Evolutionary conservation across 805 yeast species (phyloP).

Genomic region (Saccharomycopsis malanga): DNA sequence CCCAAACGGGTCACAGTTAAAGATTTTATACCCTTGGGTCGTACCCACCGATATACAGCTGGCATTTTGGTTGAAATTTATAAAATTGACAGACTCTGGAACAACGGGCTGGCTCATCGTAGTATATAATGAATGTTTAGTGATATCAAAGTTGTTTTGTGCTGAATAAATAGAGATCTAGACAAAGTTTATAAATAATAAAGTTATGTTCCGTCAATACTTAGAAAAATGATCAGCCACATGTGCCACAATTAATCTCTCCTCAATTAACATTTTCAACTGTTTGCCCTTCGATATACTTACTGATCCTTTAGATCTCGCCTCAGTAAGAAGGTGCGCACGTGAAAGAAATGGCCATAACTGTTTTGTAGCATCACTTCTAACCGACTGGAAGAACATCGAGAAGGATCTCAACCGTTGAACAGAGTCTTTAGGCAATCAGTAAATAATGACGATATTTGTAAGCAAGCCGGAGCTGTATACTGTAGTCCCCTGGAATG

Average conservation of each 20-base stretch:
- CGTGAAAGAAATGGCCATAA: neutral
- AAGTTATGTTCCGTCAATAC: neutral
- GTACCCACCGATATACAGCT: conserved; percentile 67
- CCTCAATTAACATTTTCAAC: neutral
- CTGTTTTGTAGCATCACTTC: no score
- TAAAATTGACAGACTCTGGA: conserved; percentile 32
- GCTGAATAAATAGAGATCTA: neutral
- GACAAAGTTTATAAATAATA: neutral
- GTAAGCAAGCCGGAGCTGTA: no score
- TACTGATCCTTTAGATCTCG: no score
- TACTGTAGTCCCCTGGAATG: no score
- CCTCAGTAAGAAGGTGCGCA: neutral
- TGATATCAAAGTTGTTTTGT: neutral
- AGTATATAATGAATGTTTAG: no score
- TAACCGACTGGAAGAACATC: no score
- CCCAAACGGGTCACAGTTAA: conserved; percentile 63
- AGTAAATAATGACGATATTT: no score
- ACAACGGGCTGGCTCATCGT: neutral
- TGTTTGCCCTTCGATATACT: no score
- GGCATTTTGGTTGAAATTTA: conserved; percentile 71
- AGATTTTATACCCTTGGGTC: conserved; percentile 54
- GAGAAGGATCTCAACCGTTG: no score
- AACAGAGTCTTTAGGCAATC: no score
- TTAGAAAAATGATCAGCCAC: neutral
- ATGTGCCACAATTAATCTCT: neutral